Evolutionary conservation across 306 rosid species (phyloP), one percentile per base, ranked within the genome.

Genomic region (Vigna nakashimae): DNA sequence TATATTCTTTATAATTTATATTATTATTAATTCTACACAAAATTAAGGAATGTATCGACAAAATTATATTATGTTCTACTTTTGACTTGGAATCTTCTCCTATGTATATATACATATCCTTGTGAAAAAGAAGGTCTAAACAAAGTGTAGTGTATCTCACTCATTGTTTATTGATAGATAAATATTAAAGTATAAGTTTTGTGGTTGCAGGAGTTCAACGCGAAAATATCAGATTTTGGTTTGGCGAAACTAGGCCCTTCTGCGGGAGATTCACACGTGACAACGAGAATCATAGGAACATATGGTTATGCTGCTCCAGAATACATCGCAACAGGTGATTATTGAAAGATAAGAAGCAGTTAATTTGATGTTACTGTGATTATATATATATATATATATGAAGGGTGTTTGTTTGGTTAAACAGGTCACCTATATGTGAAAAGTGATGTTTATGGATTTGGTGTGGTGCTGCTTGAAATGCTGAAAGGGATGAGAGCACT

Each of bases 271-370:
- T 75, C 98, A 5, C 98, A 95, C 42, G 98, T 95, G 75, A 88
- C 91, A n/a, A 92, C 98, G 16, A 83, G 97, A 81, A 43, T 92
- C 63, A 92, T 90, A 86, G 98, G 98, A 81, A 89, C 97, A 1
- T 70, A 63, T 60, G 98, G 97, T 28, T 92, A 95, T 77, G 95
- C 91, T 66, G 98, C 98, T 68, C 97, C 98, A 3, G 98, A 95
- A 81, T 90, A 92, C 72, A 63, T 92, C 34, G 90, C 93, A 52
- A 95, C 97, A 77, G 97, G 97, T 94, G 71, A 88, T 30, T 30
- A 26, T 26, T 2, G 28, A 26, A 20, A 66, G 12, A 40, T 40
- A 40, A 8, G 11, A 9, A 40, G 11, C 45, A 40, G 45, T 40
- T 40, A 11, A 40, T 40, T 40, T 40, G 49, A 43, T 43, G 49